Percentiles rank a stretch among this genome's conserved stretches.
Conservation (phyloP, 495 filamentous ascomycete species). For the Hyphodiscus hymeniophilus region DNA sequence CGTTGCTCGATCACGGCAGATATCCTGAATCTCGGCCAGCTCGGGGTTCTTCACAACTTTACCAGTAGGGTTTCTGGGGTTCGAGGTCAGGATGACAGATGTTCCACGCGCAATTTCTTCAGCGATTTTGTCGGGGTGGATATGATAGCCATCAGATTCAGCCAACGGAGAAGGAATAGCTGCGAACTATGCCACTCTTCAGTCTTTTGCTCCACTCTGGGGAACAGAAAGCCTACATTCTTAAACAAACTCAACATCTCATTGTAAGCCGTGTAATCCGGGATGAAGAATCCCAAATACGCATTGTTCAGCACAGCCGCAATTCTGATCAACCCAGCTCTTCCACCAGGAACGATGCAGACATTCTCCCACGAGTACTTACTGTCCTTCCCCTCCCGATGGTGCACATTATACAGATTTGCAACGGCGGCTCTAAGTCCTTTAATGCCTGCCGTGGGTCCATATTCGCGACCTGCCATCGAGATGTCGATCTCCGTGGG, state of each 20-base stretch:
- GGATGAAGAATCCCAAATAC: conserved; percentile 84
- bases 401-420: conserved; percentile 84
- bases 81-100: conserved; percentile 88
- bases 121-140: conserved; percentile 85
- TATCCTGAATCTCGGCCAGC: conserved; percentile 79
- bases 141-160: conserved; percentile 78
- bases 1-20: conserved; percentile 83
- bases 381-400: conserved; percentile 78
- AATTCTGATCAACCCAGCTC: conserved; percentile 88
- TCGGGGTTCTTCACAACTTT: conserved; percentile 73
- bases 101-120: conserved; percentile 84
- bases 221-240: conserved; percentile 15
- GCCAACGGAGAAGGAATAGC: conserved; percentile 81
- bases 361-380: conserved; percentile 99
- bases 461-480: conserved; percentile 75
- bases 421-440: conserved; percentile 85
- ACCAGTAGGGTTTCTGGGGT: conserved; percentile 94
- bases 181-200: conserved; percentile 79
- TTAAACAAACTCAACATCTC: conserved; percentile 76
- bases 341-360: conserved; percentile 91
- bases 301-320: conserved; percentile 89
- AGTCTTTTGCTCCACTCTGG: too few species aligned
- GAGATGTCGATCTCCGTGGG: conserved; percentile 73
- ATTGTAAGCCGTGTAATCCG: conserved; percentile 74
- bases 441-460: conserved; percentile 90